These are phyloP conservation scores for Globisporangium nagaii DNA, from an alignment of 352 stramenopile genomes.

Conservation along the genomic window DNA sequence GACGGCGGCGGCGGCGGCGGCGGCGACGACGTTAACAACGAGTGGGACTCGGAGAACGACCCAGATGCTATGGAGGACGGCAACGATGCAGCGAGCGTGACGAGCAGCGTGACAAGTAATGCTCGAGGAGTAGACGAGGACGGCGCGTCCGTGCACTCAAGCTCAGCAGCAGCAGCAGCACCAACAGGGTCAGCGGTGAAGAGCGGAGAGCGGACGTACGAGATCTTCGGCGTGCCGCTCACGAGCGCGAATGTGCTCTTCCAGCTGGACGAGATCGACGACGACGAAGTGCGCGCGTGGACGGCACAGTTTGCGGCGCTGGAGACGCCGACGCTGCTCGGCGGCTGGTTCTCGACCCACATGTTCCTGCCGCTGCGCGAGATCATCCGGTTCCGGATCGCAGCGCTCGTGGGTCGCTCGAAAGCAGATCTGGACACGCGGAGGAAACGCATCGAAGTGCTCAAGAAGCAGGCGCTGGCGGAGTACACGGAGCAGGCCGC, in stretches of 20 bases:
- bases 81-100: slow-evolving; percentile 14
- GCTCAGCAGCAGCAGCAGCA: background rate
- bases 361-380: slow-evolving; percentile 78
- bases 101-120: slow-evolving; percentile 2
- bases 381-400: slow-evolving; percentile 72
- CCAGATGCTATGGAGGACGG: slow-evolving; percentile 27
- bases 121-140: slow-evolving; percentile 2
- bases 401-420: slow-evolving; percentile 60
- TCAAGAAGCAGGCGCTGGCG: slow-evolving; percentile 66
- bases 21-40: slow-evolving; percentile 12
- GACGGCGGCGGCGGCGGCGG: background rate
- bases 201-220: slow-evolving; percentile 31
- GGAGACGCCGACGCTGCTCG: slow-evolving; percentile 44
- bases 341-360: slow-evolving; percentile 73
- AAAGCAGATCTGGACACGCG: slow-evolving; percentile 61
- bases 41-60: slow-evolving; percentile 50
- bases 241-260: slow-evolving; percentile 71
- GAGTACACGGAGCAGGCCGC: slow-evolving; percentile 51
- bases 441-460: slow-evolving; percentile 54
- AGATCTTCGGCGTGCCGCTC: slow-evolving; percentile 72
- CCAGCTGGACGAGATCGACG: slow-evolving; percentile 67
- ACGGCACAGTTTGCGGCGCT: slow-evolving; percentile 40
- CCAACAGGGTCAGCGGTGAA: background rate
- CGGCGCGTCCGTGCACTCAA: background rate
- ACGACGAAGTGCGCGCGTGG: slow-evolving; percentile 56